Conservation (phyloP, 257 asterid genomes). For the Orobanche coerulescens region DNA sequence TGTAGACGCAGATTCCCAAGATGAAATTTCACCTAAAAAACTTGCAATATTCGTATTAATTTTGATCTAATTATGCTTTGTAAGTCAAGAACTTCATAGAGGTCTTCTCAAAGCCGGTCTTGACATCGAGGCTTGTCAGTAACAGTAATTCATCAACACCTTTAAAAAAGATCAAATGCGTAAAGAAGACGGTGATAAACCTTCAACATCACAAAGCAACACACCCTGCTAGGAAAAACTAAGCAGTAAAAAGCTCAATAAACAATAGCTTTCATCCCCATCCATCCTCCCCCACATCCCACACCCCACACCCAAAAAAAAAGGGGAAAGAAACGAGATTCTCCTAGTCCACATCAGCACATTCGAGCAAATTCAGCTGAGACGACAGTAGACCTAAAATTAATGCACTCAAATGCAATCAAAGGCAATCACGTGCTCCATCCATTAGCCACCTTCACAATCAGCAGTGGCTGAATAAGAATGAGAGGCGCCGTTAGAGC, state of each 20-base stretch:
- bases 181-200: neutral
- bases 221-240: neutral
- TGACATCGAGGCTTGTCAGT: neutral
- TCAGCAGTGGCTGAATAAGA: constrained; percentile 26
- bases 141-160: neutral
- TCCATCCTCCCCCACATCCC: too few relatives aligned
- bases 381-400: neutral
- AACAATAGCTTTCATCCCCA: neutral
- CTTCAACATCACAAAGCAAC: neutral
- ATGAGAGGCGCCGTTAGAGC: constrained; percentile 34
- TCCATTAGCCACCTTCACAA: constrained; percentile 33
- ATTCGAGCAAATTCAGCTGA: neutral
- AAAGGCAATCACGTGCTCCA: neutral
- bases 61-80: too few relatives aligned
- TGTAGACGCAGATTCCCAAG: too few relatives aligned
- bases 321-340: neutral
- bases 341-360: constrained; percentile 9
- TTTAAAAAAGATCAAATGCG: neutral
- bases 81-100: too few relatives aligned
- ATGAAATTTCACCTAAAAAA: too few relatives aligned
- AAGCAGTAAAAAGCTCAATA: constrained; percentile 2
- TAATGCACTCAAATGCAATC: neutral
- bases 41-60: too few relatives aligned
- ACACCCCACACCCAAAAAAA: too few relatives aligned
- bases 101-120: neutral